A percentile compares a stretch with the other conserved stretches of the same genome.
Conservation (phyloP, 1,284 basidiomycete genomes). For the Pseudozyma sp. region DNA sequence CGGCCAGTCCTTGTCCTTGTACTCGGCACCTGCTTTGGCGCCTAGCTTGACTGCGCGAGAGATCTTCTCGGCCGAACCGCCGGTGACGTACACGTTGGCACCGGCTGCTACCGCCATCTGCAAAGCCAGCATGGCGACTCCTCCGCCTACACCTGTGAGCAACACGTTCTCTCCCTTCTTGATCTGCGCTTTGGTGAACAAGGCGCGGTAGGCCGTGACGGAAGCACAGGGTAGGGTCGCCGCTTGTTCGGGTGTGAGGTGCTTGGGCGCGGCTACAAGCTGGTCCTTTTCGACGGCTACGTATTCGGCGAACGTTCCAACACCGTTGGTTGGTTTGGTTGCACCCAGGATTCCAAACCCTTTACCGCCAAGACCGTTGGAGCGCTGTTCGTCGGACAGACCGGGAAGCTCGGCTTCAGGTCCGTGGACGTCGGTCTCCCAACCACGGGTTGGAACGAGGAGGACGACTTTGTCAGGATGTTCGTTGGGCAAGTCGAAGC, state of each 20-base stretch:
- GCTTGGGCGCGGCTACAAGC: constrained; percentile 77
- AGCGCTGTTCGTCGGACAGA: constrained; percentile 39
- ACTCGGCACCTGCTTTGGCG: constrained; percentile 81
- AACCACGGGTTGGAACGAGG: constrained; percentile 79
- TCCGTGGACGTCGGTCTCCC: constrained; percentile 76
- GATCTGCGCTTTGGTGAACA: constrained; percentile 78
- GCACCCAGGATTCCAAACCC: constrained; percentile 65
- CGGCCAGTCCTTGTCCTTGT: constrained; percentile 80
- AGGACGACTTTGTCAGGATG: constrained; percentile 73
- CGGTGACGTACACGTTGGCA: constrained; percentile 85
- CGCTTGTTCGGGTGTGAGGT: constrained; percentile 78
- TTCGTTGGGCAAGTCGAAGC: constrained; percentile 20
- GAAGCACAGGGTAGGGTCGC: constrained; percentile 82
- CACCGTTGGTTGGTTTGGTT: constrained; percentile 49
- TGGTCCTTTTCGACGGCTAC: constrained; percentile 79
- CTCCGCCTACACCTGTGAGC: constrained; percentile 74
- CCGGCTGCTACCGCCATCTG: constrained; percentile 82
- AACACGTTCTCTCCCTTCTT: constrained; percentile 78
- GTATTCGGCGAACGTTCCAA: constrained; percentile 82
- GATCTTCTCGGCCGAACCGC: constrained; percentile 79
- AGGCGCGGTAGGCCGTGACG: constrained; percentile 86
- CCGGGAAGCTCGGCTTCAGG: constrained; percentile 60
- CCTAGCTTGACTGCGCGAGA: constrained; percentile 77
- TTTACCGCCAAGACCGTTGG: constrained; percentile 43
- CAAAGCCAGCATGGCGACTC: constrained; percentile 81